Evolutionary conservation across 441 rosid species (phyloP).

Genomic region (Euphorbia schlechtendalii): DNA sequence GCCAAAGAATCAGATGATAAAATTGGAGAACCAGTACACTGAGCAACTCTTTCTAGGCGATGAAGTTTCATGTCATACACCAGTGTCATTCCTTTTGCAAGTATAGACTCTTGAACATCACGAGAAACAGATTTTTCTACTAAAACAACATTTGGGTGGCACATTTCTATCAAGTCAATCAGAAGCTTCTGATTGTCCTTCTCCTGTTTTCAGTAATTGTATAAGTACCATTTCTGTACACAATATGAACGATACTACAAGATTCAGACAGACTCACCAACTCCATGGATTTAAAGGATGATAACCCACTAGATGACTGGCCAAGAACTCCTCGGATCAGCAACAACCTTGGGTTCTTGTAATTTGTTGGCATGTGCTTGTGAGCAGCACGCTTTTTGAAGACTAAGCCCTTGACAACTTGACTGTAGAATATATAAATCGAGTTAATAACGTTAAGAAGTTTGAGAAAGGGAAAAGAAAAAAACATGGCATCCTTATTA

Average conservation of each 20-base stretch:
- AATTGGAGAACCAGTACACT: slow-evolving; percentile 76
- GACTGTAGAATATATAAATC: slow-evolving; percentile 40
- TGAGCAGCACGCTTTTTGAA: slow-evolving; percentile 95
- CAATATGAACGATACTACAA: neutral
- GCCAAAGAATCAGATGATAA: slow-evolving; percentile 46
- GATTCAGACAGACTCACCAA: slow-evolving; percentile 39
- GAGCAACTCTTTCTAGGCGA: slow-evolving; percentile 81
- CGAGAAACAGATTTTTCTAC: slow-evolving; percentile 93
- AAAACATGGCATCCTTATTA: neutral
- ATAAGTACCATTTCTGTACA: slow-evolving; percentile 12
- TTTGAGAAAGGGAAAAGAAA: neutral
- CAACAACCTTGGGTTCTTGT: slow-evolving; percentile 71
- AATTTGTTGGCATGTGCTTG: slow-evolving; percentile 89
- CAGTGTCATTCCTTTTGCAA: slow-evolving; percentile 64
- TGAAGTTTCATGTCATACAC: slow-evolving; percentile 91
- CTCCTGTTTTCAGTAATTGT: slow-evolving; percentile 46
- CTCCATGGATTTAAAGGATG: slow-evolving; percentile 68
- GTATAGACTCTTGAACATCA: slow-evolving; percentile 73
- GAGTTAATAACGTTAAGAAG: neutral
- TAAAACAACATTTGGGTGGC: slow-evolving; percentile 74
- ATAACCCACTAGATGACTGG: slow-evolving; percentile 63
- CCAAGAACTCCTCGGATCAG: slow-evolving; percentile 69
- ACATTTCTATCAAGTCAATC: slow-evolving; percentile 50
- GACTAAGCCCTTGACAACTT: slow-evolving; percentile 81
- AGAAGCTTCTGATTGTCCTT: slow-evolving; percentile 50